Conservation (phyloP, 2,329 filamentous ascomycete species). For the Aureobasidium musti region DNA sequence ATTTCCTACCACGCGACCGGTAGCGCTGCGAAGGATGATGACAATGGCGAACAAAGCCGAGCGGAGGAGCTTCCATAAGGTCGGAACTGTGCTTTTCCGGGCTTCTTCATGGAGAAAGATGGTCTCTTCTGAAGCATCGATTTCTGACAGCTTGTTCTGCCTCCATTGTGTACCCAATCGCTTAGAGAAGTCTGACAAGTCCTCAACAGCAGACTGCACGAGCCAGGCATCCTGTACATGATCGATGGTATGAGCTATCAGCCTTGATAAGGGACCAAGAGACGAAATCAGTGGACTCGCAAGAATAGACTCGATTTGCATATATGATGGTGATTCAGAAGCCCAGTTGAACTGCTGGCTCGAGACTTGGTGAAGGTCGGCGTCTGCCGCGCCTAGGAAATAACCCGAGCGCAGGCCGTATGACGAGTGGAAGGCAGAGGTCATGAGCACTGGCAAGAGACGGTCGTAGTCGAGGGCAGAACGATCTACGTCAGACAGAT, state of each 20-base stretch:
- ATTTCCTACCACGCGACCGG: slow-evolving; percentile 60
- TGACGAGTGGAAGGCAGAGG: slow-evolving; percentile 65
- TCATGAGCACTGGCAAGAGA: slow-evolving; percentile 69
- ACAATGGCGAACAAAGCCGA: slow-evolving; percentile 75
- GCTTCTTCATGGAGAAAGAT: slow-evolving; percentile 66
- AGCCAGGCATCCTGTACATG: slow-evolving; percentile 55
- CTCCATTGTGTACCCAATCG: slow-evolving; percentile 72
- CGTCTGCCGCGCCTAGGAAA: slow-evolving; percentile 69
- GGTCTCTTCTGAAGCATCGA: slow-evolving; percentile 69
- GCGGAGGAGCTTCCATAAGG: slow-evolving; percentile 73
- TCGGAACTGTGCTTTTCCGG: slow-evolving; percentile 65
- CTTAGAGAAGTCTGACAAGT: slow-evolving; percentile 66
- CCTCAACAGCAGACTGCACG: slow-evolving; percentile 59
- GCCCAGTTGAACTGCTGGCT: slow-evolving; percentile 65
- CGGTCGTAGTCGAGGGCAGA: slow-evolving; percentile 63
- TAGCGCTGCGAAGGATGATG: slow-evolving; percentile 71
- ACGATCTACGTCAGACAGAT: slow-evolving; percentile 64
- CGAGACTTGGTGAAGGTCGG: slow-evolving; percentile 62
- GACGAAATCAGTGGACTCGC: slow-evolving; percentile 64
- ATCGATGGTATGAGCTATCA: slow-evolving; percentile 66
- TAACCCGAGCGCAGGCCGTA: slow-evolving; percentile 76
- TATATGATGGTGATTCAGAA: slow-evolving; percentile 59
- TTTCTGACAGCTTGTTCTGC: slow-evolving; percentile 68
- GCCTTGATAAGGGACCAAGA: slow-evolving; percentile 66
- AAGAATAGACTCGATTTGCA: slow-evolving; percentile 60